Evolutionary conservation across 345 rosid genomes (phyloP).

Genomic region (Capsella bursapastoris): DNA sequence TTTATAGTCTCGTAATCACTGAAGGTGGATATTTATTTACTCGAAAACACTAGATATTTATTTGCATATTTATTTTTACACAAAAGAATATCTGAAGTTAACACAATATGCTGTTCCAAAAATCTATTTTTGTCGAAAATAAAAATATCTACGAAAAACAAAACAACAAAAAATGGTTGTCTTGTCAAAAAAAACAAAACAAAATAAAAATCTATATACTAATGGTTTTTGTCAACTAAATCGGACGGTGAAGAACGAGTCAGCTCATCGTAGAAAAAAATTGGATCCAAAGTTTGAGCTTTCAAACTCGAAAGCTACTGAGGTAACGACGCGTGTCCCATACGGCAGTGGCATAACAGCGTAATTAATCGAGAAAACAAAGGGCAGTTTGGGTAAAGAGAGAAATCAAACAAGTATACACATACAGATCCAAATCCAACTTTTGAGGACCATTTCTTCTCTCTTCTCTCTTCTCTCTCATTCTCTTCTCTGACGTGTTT

Average conservation of each 20-base stretch:
- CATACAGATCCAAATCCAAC: constrained; percentile 35
- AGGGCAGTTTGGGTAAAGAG: constrained; percentile 25
- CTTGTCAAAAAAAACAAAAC: neutral
- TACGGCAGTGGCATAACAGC: constrained; percentile 27
- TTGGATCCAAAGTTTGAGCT: neutral
- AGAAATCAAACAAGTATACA: too few relatives aligned
- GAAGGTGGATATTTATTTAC: too few relatives aligned
- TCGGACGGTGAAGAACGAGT: constrained; percentile 38
- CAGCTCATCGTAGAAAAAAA: neutral
- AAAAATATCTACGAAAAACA: neutral
- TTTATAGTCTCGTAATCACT: too few relatives aligned
- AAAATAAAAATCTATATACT: neutral
- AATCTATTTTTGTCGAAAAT: neutral
- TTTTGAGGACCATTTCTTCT: constrained; percentile 31
- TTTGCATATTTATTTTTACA: too few relatives aligned
- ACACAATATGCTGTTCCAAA: neutral
- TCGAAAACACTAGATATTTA: too few relatives aligned
- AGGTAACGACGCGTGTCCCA: constrained; percentile 29
- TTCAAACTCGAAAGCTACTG: constrained; percentile 37
- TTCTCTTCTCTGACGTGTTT: constrained; percentile 36
- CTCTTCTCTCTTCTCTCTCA: neutral
- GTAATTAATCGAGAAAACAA: neutral
- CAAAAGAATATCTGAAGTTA: neutral
- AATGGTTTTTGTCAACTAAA: constrained; percentile 8
- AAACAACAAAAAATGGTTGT: neutral